Conservation (phyloP, 306 rosid species). For the Medicago lupulina region DNA sequence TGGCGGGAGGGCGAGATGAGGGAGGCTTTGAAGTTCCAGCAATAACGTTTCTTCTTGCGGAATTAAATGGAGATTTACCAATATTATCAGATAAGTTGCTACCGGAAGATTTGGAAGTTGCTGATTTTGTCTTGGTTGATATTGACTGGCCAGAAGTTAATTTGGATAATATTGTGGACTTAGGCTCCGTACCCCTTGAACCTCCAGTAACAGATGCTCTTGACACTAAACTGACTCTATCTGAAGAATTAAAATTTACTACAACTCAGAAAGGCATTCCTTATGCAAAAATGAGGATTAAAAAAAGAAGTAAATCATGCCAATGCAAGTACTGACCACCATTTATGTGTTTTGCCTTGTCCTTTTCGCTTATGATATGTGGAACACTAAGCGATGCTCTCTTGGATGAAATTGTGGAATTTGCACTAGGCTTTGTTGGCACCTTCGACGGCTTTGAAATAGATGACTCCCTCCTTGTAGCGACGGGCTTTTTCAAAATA, state of each 20-base stretch:
- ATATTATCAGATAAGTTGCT: conserved; percentile 50
- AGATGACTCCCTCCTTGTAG: conserved; percentile 55
- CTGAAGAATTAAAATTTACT: conserved; percentile 56
- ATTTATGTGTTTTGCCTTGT: conserved; percentile 51
- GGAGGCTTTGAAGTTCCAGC: conserved; percentile 47
- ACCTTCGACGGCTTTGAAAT: conserved; percentile 63
- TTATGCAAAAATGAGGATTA: conserved; percentile 14
- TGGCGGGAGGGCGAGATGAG: conserved; percentile 53
- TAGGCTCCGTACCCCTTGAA: conserved; percentile 51
- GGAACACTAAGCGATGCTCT: conserved; percentile 68
- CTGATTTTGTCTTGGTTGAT: conserved; percentile 53
- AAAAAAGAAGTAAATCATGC: conserved; percentile 14
- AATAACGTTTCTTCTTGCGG: conserved; percentile 53
- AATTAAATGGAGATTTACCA: conserved; percentile 57
- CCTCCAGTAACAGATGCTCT: conserved; percentile 53
- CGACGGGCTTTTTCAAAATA: conserved; percentile 53
- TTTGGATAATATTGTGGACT: conserved; percentile 48
- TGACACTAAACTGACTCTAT: conserved; percentile 53
- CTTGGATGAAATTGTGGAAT: conserved; percentile 60
- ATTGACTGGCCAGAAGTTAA: conserved; percentile 53
- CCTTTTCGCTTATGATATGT: conserved; percentile 55
- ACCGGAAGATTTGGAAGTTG: conserved; percentile 52
- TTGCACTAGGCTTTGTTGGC: conserved; percentile 57
- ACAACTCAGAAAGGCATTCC: conserved; percentile 12
- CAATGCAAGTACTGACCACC: conserved; percentile 59